Base-by-base conservation (phyloP, 495 filamentous ascomycete species). In the Penicillium flavigenum region DNA sequence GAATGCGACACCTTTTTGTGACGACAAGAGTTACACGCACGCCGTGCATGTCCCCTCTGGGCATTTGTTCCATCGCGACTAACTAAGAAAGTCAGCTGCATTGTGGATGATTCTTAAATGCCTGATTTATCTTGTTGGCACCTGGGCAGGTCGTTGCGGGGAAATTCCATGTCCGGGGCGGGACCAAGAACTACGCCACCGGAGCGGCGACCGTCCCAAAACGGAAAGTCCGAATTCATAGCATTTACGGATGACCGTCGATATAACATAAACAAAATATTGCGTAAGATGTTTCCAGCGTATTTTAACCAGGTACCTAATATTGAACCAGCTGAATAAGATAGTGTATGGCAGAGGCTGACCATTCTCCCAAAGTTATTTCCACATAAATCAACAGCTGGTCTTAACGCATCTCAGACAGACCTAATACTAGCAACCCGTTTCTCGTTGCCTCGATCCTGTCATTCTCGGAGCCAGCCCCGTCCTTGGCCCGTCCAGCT, bases 61-160 rank as follows among this genome's bases (percentile, higher is more conserved):
- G 58, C 47, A 47, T 59, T 62, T n/a, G 22, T 41, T n/a, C 57
- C 54, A 29, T 63, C 63, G 11, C 34, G 49, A 27, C 58, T 55
- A 32, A 65, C 43, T 2, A 61, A 32, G 27, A 68, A 68, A 45
- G 57, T 68, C 27, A 68, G 42, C 32, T 68, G 63, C 65, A 68
- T 65, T 6, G 32, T 47, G 27, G 16, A 46, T 53, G 16, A 16
- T 26, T 6, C 10, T 12, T 2, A 17, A 27, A 16, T 27, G 44
- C 27, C 14, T 27, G 6, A 2, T 27, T 47, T 14, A 47, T 46
- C 44, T n/a, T 27, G 22, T n/a, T 14, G 32, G 14, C 20, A 20
- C n/a, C n/a, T n/a, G n/a, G 32, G 14, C 4, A 12, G 5, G 31
- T 14, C 14, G 32, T 29, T 32, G 27, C 47, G 24, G 36, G n/a